A percentile compares a stretch with the other conserved stretches of the same genome.
These are phyloP conservation scores for Chytriomyces sp. DNA, from an alignment of 192 early-diverging fungal species.

Conservation along the genomic window DNA sequence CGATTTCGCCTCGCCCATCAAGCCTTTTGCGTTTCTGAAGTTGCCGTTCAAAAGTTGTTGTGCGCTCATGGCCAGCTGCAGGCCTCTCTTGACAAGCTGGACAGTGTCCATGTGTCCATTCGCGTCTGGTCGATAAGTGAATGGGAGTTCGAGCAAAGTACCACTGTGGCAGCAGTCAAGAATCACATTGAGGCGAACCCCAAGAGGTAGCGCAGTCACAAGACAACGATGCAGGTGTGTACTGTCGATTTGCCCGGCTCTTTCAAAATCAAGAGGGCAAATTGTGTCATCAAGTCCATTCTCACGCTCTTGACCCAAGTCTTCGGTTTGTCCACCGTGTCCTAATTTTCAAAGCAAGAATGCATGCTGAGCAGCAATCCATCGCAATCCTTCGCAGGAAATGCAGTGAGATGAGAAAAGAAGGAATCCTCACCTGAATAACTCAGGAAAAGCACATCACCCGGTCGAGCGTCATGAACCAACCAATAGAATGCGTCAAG, in stretches of 20 bases:
- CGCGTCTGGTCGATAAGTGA: conserved; percentile 34
- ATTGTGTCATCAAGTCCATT: conserved; percentile 59
- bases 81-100: not conserved
- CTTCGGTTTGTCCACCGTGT: conserved; percentile 63
- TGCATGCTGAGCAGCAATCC: too few relatives aligned
- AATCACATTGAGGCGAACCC: conserved; percentile 72
- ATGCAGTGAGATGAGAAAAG: conserved; percentile 1
- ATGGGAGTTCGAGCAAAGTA: conserved; percentile 35
- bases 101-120: conserved; percentile 18
- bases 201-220: conserved; percentile 67
- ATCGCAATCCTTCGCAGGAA: too few relatives aligned
- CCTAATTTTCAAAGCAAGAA: conserved; percentile 41
- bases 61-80: not conserved
- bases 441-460: conserved; percentile 53
- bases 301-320: conserved; percentile 49
- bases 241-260: conserved; percentile 71
- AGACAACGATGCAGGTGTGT: conserved; percentile 69
- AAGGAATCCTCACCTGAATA: conserved; percentile 12
- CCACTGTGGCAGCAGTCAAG: conserved; percentile 73
- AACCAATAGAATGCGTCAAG: conserved; percentile 57
- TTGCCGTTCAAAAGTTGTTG: conserved; percentile 16
- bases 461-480: conserved; percentile 51
- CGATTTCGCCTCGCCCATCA: conserved; percentile 2
- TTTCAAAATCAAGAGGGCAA: conserved; percentile 74
- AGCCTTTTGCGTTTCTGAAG: not conserved